Evolutionary conservation across 441 rosid genomes (phyloP), one percentile per base, ranked within the genome.

Genomic region (Bruguiera hainesii): DNA sequence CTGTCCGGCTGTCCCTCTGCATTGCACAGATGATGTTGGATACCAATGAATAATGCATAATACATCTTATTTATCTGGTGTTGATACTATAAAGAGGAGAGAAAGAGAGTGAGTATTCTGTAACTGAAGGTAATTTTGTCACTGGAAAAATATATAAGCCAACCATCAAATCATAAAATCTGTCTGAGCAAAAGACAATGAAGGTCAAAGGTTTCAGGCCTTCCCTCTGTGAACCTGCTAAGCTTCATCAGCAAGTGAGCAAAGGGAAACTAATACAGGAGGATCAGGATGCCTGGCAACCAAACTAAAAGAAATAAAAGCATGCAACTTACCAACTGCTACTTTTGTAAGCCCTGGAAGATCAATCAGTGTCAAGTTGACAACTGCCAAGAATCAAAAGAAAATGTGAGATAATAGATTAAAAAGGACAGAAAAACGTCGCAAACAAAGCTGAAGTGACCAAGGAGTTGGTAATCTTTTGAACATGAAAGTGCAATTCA

Each of bases 271-370:
- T 37, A 51, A 64, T 35, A 19, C 21, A 29, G 60, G 33, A 63
- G 5, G 23, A 42, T n/a, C 46, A 16, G 29, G 51, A 55, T 52
- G 35, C 71, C 21, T 52, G 35, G 20, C 66, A 61, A 59, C 16
- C 48, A 20, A 63, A 19, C 56, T 39, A 29, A 13, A 55, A 7
- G 5, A 10, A 19, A 56, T 62, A 52, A 64, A 71, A 33, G 25
- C 4, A 61, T 4, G 70, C 56, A 70, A 82, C 93, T 85, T 76
- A 96, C 99, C 99, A 61, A 96, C 87, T 65, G 99, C 99, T 33
- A 96, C 96, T 83, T 96, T 96, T 23, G 99, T 96, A 60, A 96
- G 96, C 69, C 99, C 98, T 50, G 99, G 98, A 85, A 95, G 97
- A 84, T 95, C 99, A 65, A 95, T 74, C 78, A 95, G 73, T 20